A percentile compares a stretch with the other conserved stretches of the same genome.
phyloP scores from a whole-genome alignment of 1,284 basidiomycete species.

The Cryptococcus jaspeensis region DNA sequence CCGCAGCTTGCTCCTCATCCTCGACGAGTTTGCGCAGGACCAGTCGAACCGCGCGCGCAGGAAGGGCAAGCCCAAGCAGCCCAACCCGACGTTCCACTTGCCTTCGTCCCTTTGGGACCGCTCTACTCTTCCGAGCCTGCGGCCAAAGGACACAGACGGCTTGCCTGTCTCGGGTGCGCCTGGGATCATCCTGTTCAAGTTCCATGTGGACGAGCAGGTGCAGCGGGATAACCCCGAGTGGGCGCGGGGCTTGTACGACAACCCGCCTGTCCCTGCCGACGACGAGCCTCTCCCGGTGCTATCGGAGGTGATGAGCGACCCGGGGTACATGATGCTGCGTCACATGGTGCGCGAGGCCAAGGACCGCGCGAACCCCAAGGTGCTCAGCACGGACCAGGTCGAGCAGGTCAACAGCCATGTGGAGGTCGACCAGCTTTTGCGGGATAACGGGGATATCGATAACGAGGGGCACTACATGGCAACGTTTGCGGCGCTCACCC shows the following conservation, averaged over 20 bases:
- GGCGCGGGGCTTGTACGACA: conserved; percentile 45
- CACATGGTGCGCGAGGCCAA: conserved; percentile 23
- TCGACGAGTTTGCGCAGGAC: conserved; percentile 40
- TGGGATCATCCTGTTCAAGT: conserved; percentile 45
- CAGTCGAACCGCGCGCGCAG: conserved; percentile 27
- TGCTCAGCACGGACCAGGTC: conserved; percentile 27
- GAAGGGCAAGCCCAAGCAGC: conserved; percentile 46
- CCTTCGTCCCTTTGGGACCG: conserved; percentile 42
- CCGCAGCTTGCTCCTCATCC: conserved; percentile 33
- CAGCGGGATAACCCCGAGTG: conserved; percentile 41
- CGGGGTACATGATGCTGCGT: conserved; percentile 28
- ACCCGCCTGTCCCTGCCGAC: conserved; percentile 42
- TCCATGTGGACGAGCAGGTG: conserved; percentile 45
- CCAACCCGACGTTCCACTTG: conserved; percentile 47
- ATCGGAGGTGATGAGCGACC: conserved; percentile 33
- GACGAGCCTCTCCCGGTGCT: conserved; percentile 32
- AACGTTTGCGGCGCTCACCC: conserved; percentile 21
- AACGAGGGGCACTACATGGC: conserved; percentile 17
- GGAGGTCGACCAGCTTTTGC: conserved; percentile 5
- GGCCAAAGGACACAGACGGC: conserved; percentile 38
- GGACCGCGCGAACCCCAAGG: conserved; percentile 15
- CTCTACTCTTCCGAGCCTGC: conserved; percentile 30
- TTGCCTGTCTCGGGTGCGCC: conserved; percentile 31
- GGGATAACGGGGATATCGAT: conserved; percentile 6
- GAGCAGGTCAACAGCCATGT: conserved; percentile 22